Conservation (phyloP, 169 alveolate species). For the Cryptosporidium sp. region DNA sequence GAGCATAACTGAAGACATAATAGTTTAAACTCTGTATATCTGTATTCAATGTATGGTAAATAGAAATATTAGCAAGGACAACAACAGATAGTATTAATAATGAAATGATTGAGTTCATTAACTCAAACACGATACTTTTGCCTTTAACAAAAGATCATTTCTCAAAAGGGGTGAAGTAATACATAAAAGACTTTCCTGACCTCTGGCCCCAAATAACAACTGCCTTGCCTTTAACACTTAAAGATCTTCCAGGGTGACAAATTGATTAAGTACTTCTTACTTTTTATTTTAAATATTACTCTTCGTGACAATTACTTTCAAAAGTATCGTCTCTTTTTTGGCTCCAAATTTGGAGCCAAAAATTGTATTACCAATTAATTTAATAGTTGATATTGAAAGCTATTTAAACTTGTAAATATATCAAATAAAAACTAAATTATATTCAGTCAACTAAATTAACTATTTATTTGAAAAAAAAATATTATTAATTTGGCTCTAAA, state of each 20-base stretch:
- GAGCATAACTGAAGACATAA: not conserved
- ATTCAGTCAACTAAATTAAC: not conserved
- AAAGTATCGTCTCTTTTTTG: constrained; percentile 39
- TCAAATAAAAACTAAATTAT: too few species aligned
- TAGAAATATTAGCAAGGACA: constrained; percentile 11
- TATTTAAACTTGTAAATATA: not conserved
- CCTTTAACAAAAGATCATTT: constrained; percentile 13
- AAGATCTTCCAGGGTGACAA: not conserved
- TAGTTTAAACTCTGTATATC: not conserved
- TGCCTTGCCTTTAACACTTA: too few species aligned
- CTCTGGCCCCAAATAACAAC: not conserved
- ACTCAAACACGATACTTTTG: constrained; percentile 11
- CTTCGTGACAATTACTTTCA: not conserved
- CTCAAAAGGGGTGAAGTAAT: not conserved
- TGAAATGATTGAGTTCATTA: constrained; percentile 16
- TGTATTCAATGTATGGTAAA: not conserved
- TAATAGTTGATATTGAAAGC: not conserved
- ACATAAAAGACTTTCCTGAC: not conserved
- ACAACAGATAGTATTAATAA: not conserved
- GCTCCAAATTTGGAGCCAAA: constrained; percentile 31
- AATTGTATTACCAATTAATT: not conserved
- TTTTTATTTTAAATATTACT: not conserved
- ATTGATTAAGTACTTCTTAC: not conserved
- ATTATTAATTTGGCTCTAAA: too few species aligned
- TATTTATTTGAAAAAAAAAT: too few species aligned